Evolutionary conservation across 2,329 filamentous ascomycete species (phyloP).

Genomic region (Exophiala bonariae): DNA sequence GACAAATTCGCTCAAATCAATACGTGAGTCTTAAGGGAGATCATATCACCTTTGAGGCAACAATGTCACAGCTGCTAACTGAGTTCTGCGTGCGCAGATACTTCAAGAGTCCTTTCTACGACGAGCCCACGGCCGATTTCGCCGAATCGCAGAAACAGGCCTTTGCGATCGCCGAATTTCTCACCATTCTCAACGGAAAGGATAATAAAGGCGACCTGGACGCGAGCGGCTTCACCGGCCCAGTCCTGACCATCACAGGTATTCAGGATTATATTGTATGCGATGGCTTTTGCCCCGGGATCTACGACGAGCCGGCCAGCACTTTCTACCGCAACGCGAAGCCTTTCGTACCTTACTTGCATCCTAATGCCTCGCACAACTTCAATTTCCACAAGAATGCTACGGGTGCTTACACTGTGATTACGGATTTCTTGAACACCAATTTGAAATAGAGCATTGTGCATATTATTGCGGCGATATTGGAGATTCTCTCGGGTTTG

Average conservation of each 20-base stretch:
- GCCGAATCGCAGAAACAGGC: slow-evolving; percentile 24
- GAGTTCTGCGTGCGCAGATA: not conserved
- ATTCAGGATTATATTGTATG: slow-evolving; percentile 30
- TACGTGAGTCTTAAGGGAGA: slow-evolving; percentile 26
- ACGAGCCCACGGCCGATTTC: slow-evolving; percentile 24
- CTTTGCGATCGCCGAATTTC: slow-evolving; percentile 25
- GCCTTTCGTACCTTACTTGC: slow-evolving; percentile 20
- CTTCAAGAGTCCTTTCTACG: slow-evolving; percentile 27
- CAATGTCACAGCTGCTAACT: no score
- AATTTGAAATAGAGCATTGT: slow-evolving; percentile 7
- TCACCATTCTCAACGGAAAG: slow-evolving; percentile 22
- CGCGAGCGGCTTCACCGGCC: slow-evolving; percentile 22
- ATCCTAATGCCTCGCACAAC: slow-evolving; percentile 29
- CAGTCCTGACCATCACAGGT: slow-evolving; percentile 14
- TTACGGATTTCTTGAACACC: slow-evolving; percentile 21
- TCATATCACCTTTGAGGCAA: no score
- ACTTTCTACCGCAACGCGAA: slow-evolving; percentile 29
- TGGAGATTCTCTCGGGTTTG: no score
- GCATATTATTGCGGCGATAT: no score
- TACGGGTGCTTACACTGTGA: slow-evolving; percentile 27
- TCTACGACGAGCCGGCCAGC: slow-evolving; percentile 26
- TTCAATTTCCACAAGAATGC: slow-evolving; percentile 31
- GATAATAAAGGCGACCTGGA: slow-evolving; percentile 11
- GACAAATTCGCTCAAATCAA: slow-evolving; percentile 29
- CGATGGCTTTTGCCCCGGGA: slow-evolving; percentile 27